Percentiles rank a stretch among this genome's conserved stretches.
These are phyloP conservation scores for Oenanthe javanica DNA, from an alignment of 140 eudicot species.

Conservation along the genomic window DNA sequence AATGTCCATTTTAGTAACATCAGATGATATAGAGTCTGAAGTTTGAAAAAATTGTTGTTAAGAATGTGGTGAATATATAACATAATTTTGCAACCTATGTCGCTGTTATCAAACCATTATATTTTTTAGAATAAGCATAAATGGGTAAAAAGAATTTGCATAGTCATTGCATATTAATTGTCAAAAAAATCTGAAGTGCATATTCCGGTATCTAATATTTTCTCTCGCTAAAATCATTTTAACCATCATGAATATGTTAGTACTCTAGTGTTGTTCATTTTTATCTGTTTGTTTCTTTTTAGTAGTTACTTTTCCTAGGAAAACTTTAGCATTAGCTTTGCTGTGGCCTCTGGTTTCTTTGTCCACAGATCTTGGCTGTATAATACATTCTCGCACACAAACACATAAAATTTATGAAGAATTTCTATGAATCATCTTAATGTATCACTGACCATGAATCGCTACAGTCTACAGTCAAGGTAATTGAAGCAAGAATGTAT, in stretches of 20 bases:
- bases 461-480: neutral
- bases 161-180: neutral
- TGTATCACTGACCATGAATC: neutral
- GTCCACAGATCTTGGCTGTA: neutral
- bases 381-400: neutral
- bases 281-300: neutral
- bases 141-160: neutral
- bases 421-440: neutral
- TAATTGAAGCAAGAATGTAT: neutral
- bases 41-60: neutral
- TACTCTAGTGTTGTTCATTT: neutral
- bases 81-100: neutral
- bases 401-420: neutral
- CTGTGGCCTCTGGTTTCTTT: neutral
- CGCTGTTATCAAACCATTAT: neutral
- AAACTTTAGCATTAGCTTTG: neutral
- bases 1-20: neutral
- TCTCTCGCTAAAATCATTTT: neutral
- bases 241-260: neutral
- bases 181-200: neutral
- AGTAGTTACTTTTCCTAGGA: neutral
- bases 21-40: neutral
- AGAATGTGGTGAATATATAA: neutral
- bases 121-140: neutral
- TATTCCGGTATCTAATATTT: neutral